phyloP scores from a whole-genome alignment of 2,329 filamentous ascomycete genomes.

The Trichoderma lentiforme region DNA sequence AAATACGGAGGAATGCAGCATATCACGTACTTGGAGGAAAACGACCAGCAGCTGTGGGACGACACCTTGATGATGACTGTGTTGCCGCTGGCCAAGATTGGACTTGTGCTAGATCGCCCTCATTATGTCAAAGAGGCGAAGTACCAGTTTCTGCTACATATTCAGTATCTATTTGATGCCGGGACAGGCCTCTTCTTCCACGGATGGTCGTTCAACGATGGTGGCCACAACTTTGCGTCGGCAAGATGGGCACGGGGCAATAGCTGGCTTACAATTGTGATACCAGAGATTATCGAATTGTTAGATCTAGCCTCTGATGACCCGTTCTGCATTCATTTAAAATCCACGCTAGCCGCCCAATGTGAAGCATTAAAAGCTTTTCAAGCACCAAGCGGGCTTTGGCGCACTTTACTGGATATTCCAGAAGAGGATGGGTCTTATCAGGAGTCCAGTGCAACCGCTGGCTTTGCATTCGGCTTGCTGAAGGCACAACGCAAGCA shows the following conservation, averaged over 20 bases:
- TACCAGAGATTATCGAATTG: conserved; percentile 6
- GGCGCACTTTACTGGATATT: neutral
- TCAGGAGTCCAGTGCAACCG: conserved; percentile 1
- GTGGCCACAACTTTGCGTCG: conserved; percentile 2
- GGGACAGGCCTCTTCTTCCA: conserved; percentile 9
- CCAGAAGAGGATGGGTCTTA: conserved; percentile 9
- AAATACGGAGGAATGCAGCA: conserved; percentile 14
- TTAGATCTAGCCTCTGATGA: neutral
- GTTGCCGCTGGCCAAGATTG: conserved; percentile 3
- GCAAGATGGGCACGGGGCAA: conserved; percentile 9
- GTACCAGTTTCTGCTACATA: conserved; percentile 3
- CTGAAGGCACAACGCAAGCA: neutral
- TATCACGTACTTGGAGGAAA: conserved; percentile 12
- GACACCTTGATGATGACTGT: conserved; percentile 13
- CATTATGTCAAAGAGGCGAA: conserved; percentile 6
- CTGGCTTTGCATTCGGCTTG: conserved; percentile 4
- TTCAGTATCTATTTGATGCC: conserved; percentile 6
- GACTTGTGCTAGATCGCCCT: neutral
- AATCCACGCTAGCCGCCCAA: neutral
- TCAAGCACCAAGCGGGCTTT: neutral
- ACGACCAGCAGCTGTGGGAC: conserved; percentile 8
- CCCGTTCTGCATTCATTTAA: neutral
- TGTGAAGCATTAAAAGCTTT: conserved; percentile 4
- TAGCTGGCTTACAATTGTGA: conserved; percentile 9
- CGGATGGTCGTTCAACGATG: conserved; percentile 8